Conservation (phyloP, 331 rosid species). For the Telfairia occidentalis region DNA sequence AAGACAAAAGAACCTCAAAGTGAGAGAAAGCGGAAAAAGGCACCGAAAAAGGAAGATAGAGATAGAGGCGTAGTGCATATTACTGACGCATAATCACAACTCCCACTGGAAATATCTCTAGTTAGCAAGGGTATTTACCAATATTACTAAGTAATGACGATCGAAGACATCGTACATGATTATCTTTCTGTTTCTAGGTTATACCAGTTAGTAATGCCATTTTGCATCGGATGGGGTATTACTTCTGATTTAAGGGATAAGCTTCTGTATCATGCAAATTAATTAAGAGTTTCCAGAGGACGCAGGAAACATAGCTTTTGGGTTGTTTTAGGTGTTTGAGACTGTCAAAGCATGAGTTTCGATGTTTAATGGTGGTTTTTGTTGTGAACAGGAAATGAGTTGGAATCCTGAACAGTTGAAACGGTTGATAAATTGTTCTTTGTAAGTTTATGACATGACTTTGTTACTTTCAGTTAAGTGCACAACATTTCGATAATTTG, state of each 20-base stretch:
- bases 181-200: neutral
- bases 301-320: neutral
- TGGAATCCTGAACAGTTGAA: neutral
- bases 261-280: neutral
- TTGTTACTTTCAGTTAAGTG: neutral
- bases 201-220: neutral
- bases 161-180: neutral
- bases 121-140: neutral
- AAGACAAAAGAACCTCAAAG: constrained; percentile 63
- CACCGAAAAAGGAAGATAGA: constrained; percentile 37
- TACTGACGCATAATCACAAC: neutral
- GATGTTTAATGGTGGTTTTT: neutral
- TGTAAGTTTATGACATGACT: neutral
- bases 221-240: neutral
- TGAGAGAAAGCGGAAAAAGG: constrained; percentile 74
- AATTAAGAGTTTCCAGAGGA: neutral
- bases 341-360: neutral
- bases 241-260: neutral
- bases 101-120: neutral
- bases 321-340: neutral
- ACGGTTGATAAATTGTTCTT: neutral
- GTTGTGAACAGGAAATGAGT: neutral
- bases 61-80: constrained; percentile 22
- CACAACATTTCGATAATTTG: neutral
- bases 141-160: neutral